Evolutionary conservation across 1,284 basidiomycete genomes (phyloP).

Genomic region (Naganishia sp.): DNA sequence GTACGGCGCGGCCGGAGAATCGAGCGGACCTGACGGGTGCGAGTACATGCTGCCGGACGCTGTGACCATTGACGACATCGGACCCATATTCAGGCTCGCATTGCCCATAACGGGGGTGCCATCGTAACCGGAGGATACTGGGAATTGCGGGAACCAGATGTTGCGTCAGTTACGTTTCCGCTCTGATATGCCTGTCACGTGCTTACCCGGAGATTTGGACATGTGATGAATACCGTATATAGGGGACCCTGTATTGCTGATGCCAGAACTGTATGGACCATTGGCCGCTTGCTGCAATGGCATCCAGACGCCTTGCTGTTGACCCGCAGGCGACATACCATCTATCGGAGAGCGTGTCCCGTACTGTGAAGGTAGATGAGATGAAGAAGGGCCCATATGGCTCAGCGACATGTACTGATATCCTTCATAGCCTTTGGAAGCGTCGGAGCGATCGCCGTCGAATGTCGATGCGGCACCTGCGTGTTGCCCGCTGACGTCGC

Average conservation of each 20-base stretch:
- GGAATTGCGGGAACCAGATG: neutral
- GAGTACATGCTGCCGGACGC: slow-evolving; percentile 30
- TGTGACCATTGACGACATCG: neutral
- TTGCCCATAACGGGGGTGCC: slow-evolving; percentile 11
- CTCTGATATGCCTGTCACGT: neutral
- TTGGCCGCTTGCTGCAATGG: slow-evolving; percentile 27
- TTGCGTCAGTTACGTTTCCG: neutral
- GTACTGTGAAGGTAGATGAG: slow-evolving; percentile 4
- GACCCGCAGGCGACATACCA: slow-evolving; percentile 12
- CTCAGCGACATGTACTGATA: slow-evolving; percentile 29
- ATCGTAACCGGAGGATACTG: slow-evolving; percentile 22
- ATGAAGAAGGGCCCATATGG: slow-evolving; percentile 10
- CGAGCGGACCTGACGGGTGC: slow-evolving; percentile 29
- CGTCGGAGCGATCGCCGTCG: slow-evolving; percentile 3
- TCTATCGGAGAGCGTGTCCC: slow-evolving; percentile 2
- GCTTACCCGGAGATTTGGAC: slow-evolving; percentile 27
- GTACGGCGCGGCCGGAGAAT: slow-evolving; percentile 29
- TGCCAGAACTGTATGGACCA: slow-evolving; percentile 3
- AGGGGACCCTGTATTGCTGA: slow-evolving; percentile 19
- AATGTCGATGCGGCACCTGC: neutral
- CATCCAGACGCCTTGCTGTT: slow-evolving; percentile 32
- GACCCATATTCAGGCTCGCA: neutral
- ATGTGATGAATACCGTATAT: slow-evolving; percentile 16
- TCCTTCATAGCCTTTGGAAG: slow-evolving; percentile 7
- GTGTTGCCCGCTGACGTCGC: slow-evolving; percentile 10